Evolutionary conservation across 805 yeast species (phyloP), one percentile per base, ranked within the genome.

Genomic region (Tetrapisispora iriomotensis): DNA sequence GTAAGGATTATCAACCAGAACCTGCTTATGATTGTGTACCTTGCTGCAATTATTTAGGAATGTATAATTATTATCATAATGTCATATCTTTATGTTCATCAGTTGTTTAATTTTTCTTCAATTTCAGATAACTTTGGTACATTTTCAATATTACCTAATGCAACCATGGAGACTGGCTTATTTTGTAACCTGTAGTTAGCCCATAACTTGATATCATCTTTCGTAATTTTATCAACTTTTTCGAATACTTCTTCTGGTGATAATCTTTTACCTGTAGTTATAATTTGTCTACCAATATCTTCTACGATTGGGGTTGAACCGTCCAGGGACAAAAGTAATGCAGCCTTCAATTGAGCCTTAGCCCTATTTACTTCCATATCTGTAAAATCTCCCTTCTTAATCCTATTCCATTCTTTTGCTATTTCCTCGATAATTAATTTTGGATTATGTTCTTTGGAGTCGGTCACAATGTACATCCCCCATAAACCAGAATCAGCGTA

Each of bases 401-500:
- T 71, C 54, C 96, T 74, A 44, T 74, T 75, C 97, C 97, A 92
- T 66, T 92, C 97, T 49, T 74, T 73, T 48, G 83, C 62, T 18
- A 90, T 75, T 44, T 84, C 86, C 52, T 81, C 77, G 26, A 85
- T 73, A 37, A 88, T 74, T 28, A 74, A 69, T 47, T 74, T 77
- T 50, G 84, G 68, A 47, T 82, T 69, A 23, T 77, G 71, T 46
- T 72, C 72, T 54, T 78, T 79, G 10, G 69, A 66, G 50, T 90
- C 96, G 18, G 94, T 77, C 7, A 86, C 85, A 44, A 92, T 71
- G 59, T 92, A 92, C 51, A 90, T 81, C 26, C 99, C 99, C 96
- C 96, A 90, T 39, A 92, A 67, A 8, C 99, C 99, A 10, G 96
- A 83, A 64, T 92, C 99, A 9, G 96, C 88, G 64, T 92, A 92